Evolutionary conservation across 306 rosid genomes (phyloP).

Genomic region (Quercus alba): DNA sequence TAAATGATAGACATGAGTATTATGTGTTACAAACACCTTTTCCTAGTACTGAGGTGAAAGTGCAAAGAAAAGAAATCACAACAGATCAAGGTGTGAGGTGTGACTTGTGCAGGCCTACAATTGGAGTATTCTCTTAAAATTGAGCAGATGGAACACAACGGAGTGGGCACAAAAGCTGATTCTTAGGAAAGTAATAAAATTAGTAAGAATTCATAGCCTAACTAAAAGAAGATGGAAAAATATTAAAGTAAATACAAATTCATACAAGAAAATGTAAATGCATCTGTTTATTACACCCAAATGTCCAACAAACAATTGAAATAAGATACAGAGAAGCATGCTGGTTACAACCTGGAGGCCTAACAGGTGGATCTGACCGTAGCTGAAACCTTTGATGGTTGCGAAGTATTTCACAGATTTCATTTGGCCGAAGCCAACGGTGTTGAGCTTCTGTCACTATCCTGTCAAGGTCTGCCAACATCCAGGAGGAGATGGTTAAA

Average conservation of each 20-base stretch:
- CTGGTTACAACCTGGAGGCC: conserved; percentile 54
- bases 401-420: conserved; percentile 67
- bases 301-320: background rate
- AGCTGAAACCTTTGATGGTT: conserved; percentile 50
- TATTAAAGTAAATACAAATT: background rate
- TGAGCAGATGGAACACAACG: background rate
- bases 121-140: background rate
- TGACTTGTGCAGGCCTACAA: background rate
- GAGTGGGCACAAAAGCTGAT: background rate
- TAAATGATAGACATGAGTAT: background rate
- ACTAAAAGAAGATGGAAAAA: background rate
- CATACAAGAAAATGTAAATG: background rate
- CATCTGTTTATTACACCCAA: background rate
- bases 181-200: background rate
- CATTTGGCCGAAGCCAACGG: conserved; percentile 77
- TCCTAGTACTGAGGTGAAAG: background rate
- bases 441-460: conserved; percentile 54
- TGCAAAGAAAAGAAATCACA: background rate
- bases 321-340: background rate
- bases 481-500: conserved; percentile 2
- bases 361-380: conserved; percentile 52
- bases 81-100: background rate
- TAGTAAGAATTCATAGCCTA: background rate
- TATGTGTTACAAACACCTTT: background rate
- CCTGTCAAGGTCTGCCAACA: conserved; percentile 34